Conservation (phyloP, 441 rosid species). For the Adansonia rubrostipa region DNA sequence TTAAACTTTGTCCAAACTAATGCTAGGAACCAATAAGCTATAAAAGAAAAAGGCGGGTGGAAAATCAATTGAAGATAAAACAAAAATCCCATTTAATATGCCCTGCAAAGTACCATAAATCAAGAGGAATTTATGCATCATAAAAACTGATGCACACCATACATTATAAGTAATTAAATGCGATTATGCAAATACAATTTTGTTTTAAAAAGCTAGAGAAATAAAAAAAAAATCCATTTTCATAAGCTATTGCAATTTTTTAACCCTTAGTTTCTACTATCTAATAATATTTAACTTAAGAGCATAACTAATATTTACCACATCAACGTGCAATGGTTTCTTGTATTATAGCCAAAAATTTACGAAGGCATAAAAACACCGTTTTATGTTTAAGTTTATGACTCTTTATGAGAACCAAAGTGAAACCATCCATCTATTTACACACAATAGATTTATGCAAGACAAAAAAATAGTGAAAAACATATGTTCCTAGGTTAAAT, state of each 20-base stretch:
- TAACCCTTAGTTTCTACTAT: not conserved
- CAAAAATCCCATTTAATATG: not conserved
- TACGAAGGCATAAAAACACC: not conserved
- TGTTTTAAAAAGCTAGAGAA: not conserved
- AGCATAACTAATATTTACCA: not conserved
- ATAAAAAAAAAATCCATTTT: not conserved
- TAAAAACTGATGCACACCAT: not conserved
- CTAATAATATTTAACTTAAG: not conserved
- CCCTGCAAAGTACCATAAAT: not conserved
- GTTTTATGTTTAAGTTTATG: not conserved
- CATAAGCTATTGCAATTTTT: not conserved
- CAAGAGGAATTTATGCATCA: not conserved
- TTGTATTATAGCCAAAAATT: not conserved
- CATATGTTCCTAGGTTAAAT: constrained; percentile 5
- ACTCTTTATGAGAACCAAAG: not conserved
- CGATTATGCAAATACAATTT: not conserved
- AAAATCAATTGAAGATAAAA: not conserved
- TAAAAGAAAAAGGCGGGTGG: not conserved
- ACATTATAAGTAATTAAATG: not conserved
- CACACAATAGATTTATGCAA: not conserved
- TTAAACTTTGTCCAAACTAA: not conserved
- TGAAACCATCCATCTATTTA: not conserved
- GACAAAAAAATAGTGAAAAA: not conserved
- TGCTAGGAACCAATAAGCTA: not conserved
- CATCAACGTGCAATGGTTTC: constrained; percentile 1